Conservation (phyloP, 257 asterid genomes). For the Rehmannia glutinosa region DNA sequence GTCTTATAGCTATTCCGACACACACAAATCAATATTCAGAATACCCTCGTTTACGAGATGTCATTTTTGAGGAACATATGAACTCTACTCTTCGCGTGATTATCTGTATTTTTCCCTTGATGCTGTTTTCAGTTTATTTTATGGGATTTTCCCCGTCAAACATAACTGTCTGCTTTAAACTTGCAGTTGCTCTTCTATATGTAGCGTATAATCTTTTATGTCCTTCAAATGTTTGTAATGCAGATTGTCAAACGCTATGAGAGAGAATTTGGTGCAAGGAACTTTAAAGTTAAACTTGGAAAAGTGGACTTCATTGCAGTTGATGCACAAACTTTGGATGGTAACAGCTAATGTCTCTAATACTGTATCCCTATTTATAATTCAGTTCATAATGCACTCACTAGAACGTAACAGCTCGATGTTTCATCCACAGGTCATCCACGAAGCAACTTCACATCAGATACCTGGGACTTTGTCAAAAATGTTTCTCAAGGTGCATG, state of each 20-base stretch:
- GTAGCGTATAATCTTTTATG: not conserved
- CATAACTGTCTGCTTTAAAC: not conserved
- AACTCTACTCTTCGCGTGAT: not conserved
- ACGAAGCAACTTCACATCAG: conserved; percentile 43
- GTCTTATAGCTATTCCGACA: no score
- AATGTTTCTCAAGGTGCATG: conserved; percentile 50
- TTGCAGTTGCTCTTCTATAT: not conserved
- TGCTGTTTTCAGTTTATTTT: not conserved
- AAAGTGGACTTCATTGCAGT: conserved; percentile 69
- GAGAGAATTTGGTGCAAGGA: conserved; percentile 70
- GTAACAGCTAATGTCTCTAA: conserved; percentile 30
- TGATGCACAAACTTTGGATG: conserved; percentile 90
- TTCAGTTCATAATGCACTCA: not conserved
- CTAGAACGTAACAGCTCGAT: conserved; percentile 8
- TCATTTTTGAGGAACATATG: not conserved
- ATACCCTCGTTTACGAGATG: not conserved
- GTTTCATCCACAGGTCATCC: conserved; percentile 50
- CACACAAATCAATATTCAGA: no score
- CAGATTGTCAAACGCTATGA: conserved; percentile 79
- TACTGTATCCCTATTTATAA: not conserved
- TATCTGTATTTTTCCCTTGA: not conserved
- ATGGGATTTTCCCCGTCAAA: not conserved
- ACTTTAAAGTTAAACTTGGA: conserved; percentile 68
- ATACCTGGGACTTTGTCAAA: conserved; percentile 64
- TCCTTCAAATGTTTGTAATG: conserved; percentile 12